Percentiles rank a stretch among this genome's conserved stretches.
phyloP scores from a whole-genome alignment of 2,329 filamentous ascomycete species.

The Colletotrichum acutatum region DNA sequence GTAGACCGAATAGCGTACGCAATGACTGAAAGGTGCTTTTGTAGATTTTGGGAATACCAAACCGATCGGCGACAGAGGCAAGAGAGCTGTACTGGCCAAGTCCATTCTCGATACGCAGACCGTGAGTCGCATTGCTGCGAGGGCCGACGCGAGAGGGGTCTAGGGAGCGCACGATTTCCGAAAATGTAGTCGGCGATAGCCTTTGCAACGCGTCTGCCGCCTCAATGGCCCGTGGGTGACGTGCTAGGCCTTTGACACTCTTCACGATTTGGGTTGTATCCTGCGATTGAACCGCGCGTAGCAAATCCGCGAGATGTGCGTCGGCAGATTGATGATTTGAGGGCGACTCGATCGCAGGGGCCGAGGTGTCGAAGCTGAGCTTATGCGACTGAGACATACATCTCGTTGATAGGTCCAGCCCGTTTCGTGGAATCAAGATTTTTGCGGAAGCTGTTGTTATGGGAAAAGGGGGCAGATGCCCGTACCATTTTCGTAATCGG shows the following conservation, averaged over 20 bases:
- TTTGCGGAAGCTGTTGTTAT: background rate
- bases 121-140: conserved; percentile 59
- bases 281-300: conserved; percentile 46
- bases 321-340: background rate
- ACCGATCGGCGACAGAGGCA: conserved; percentile 51
- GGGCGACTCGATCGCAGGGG: background rate
- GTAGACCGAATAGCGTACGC: conserved; percentile 46
- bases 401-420: background rate
- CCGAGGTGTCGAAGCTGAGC: background rate
- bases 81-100: conserved; percentile 53
- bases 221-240: conserved; percentile 5
- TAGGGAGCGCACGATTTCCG: conserved; percentile 70
- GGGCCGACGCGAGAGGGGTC: conserved; percentile 65
- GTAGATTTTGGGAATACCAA: conserved; percentile 58
- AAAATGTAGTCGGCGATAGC: conserved; percentile 67
- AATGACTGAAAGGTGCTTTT: conserved; percentile 48
- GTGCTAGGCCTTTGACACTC: conserved; percentile 43
- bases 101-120: conserved; percentile 50
- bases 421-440: background rate
- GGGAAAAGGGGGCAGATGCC: background rate
- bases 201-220: conserved; percentile 13
- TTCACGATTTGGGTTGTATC: conserved; percentile 39
- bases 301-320: conserved; percentile 31
- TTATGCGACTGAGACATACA: background rate
- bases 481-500: conserved; percentile 39